Evolutionary conservation across 208 protist species (phyloP).

Genomic region (Crithidia expoeki): DNA sequence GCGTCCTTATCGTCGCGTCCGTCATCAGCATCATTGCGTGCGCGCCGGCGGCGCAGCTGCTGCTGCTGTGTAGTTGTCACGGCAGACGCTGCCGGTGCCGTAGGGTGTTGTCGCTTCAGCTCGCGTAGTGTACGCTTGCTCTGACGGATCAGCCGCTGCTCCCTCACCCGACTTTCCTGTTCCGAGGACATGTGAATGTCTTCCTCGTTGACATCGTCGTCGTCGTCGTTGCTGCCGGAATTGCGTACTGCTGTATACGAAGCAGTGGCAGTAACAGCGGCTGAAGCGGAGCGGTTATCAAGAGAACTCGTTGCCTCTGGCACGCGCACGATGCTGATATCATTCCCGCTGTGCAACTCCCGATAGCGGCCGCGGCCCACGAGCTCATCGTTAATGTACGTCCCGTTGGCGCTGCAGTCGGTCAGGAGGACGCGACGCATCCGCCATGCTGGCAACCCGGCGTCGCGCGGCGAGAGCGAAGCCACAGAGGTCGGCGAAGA

Average conservation of each 20-base stretch:
- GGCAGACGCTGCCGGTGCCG: background rate
- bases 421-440: conserved; percentile 50
- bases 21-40: background rate
- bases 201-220: background rate
- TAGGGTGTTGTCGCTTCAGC: conserved; percentile 10
- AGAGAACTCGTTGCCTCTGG: conserved; percentile 27
- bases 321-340: conserved; percentile 64
- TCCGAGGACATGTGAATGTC: background rate
- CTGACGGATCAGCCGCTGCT: background rate
- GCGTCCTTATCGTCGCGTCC: background rate
- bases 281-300: no score
- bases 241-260: no score
- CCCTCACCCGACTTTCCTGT: background rate
- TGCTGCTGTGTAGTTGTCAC: background rate
- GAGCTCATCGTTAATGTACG: conserved; percentile 73
- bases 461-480: conserved; percentile 8
- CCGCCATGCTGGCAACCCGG: conserved; percentile 25
- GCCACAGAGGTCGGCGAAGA: background rate
- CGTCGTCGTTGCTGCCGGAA: background rate
- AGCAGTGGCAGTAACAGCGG: no score
- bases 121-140: conserved; percentile 1
- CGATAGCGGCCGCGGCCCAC: conserved; percentile 47
- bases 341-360: conserved; percentile 62
- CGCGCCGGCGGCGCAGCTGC: conserved; percentile 1
- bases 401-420: conserved; percentile 77